phyloP scores from a whole-genome alignment of 2,329 filamentous ascomycete species.

The Bipolaris zeicola region DNA sequence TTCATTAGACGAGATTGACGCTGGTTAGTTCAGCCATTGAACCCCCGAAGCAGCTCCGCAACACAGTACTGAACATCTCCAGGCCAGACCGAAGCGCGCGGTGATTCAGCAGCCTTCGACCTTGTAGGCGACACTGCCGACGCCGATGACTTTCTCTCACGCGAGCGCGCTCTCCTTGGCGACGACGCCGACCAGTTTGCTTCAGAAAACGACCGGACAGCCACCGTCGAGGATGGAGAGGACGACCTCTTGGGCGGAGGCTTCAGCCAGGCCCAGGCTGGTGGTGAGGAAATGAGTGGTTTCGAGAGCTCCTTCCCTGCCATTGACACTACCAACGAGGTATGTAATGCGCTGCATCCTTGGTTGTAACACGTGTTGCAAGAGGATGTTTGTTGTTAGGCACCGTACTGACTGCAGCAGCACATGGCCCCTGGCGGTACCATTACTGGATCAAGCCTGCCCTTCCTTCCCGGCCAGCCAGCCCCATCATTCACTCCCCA shows the following conservation, averaged over 20 bases:
- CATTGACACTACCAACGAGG: conserved; percentile 74
- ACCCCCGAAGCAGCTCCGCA: conserved; percentile 27
- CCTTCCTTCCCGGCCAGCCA: conserved; percentile 56
- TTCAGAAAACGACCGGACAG: conserved; percentile 71
- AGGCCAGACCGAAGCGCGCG: conserved; percentile 72
- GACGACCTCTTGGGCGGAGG: conserved; percentile 74
- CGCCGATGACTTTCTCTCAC: conserved; percentile 83
- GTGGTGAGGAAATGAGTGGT: conserved; percentile 57
- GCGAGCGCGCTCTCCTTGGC: conserved; percentile 87
- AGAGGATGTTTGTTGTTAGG: neutral
- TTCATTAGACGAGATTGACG: conserved; percentile 59
- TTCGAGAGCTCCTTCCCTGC: conserved; percentile 94
- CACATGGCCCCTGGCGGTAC: conserved; percentile 75
- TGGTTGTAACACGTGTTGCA: conserved; percentile 2
- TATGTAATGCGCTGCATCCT: conserved; percentile 48
- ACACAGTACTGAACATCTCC: conserved; percentile 33
- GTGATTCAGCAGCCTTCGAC: conserved; percentile 52
- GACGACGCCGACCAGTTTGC: conserved; percentile 93
- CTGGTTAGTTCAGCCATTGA: conserved; percentile 49
- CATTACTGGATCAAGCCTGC: conserved; percentile 73
- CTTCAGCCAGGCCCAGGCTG: conserved; percentile 50
- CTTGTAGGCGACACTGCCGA: conserved; percentile 63
- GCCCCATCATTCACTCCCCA: conserved; percentile 50
- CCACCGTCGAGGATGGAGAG: conserved; percentile 66
- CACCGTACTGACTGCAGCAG: conserved; percentile 50